phyloP scores from a whole-genome alignment of 1,139 yeast genomes.

The Wickerhamomyces sp. region DNA sequence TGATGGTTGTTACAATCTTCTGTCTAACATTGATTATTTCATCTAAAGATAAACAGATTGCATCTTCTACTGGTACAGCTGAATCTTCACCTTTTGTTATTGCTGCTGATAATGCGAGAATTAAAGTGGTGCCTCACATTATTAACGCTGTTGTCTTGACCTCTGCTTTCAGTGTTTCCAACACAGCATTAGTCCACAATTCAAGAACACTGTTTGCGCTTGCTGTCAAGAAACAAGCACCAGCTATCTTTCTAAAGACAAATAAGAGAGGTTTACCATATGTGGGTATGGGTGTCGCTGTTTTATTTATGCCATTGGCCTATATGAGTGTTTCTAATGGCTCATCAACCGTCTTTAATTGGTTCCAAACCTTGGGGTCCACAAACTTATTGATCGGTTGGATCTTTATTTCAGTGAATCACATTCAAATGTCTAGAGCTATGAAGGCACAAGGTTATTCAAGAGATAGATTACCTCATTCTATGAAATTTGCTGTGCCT shows the following conservation, averaged over 20 bases:
- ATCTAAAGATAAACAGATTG: slow-evolving; percentile 36
- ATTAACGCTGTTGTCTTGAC: slow-evolving; percentile 46
- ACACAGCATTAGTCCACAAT: slow-evolving; percentile 37
- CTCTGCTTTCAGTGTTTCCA: slow-evolving; percentile 51
- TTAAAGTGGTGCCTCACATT: slow-evolving; percentile 42
- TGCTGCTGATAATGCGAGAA: slow-evolving; percentile 46
- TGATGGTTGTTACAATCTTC: slow-evolving; percentile 41
- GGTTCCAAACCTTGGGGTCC: slow-evolving; percentile 17
- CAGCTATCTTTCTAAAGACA: slow-evolving; percentile 38
- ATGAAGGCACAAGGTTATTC: slow-evolving; percentile 36
- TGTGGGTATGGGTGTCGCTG: slow-evolving; percentile 30
- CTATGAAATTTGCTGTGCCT: slow-evolving; percentile 10
- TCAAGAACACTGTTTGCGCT: slow-evolving; percentile 42
- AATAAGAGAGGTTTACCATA: slow-evolving; percentile 43
- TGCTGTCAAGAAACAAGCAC: slow-evolving; percentile 46
- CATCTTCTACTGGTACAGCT: slow-evolving; percentile 41
- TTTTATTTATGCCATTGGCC: slow-evolving; percentile 32
- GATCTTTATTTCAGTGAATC: slow-evolving; percentile 30
- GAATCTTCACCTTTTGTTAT: slow-evolving; percentile 52
- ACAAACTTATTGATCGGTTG: slow-evolving; percentile 15
- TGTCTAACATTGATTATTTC: slow-evolving; percentile 45
- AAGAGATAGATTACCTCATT: slow-evolving; percentile 35
- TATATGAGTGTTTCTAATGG: slow-evolving; percentile 33
- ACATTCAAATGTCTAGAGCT: slow-evolving; percentile 33
- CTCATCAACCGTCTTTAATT: slow-evolving; percentile 30